Evolutionary conservation across 441 rosid species (phyloP), one percentile per base, ranked within the genome.

Genomic region (Populus hybrid): DNA sequence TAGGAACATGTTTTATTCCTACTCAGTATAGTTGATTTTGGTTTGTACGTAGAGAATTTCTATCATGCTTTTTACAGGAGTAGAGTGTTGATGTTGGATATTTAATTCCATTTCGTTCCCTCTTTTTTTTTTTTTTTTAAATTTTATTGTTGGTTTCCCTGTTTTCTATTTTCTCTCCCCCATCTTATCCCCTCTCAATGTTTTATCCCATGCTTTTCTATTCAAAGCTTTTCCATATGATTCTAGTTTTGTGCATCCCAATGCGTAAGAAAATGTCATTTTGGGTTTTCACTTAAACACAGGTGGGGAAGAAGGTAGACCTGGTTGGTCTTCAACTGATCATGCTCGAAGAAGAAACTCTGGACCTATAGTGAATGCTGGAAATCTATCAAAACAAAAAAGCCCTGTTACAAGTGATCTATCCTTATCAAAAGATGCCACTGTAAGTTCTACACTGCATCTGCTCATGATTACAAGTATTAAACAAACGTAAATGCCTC

Each of bases 291-390:
- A 40, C 69, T 74, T 70, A 35, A 70, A 50, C 69, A 73, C 81
- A 92, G 96, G 93, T 73, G 95, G 88, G 50, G 95, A 89, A 73
- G 97, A 89, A 80, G 90, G 83, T 76, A 86, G 90, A 85, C 90
- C 83, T 78, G 95, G 93, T 77, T 90, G 93, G 95, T 82, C 89
- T 72, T 82, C 89, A 69, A 84, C 74, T 59, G 98, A 90, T 83
- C 87, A 89, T 32, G 77, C 93, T 75, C 84, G 92, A 50, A 85
- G 93, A 79, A 90, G 91, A 85, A 88, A 82, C 74, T 86, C 97
- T 63, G 98, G 94, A 71, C 95, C 90, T 32, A 77, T 90, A 32
- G 69, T 78, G 65, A 84, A 73, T 80, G 80, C 92, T 80, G 97
- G 89, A 75, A 90, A 81, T 83, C 73, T 86, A 57, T 81, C 89